Evolutionary conservation across 371 early-diverging fungal genomes (phyloP).

Genomic region (Circinella minor): DNA sequence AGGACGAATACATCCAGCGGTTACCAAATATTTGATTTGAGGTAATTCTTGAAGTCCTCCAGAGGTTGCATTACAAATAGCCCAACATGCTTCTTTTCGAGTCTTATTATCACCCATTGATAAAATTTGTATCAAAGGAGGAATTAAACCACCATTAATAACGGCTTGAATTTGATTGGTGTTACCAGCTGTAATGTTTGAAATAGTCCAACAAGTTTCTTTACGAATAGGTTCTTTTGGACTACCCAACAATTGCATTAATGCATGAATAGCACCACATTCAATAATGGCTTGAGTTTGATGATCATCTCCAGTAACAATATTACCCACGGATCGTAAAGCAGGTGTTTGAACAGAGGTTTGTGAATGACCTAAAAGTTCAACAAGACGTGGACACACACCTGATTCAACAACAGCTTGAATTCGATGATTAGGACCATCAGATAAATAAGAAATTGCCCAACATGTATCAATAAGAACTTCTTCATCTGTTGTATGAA

Average conservation of each 20-base stretch:
- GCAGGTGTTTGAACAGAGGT: constrained; percentile 96
- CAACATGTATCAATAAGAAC: constrained; percentile 98
- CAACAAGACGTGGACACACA: constrained; percentile 90
- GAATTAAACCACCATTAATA: constrained; percentile 93
- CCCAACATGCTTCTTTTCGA: constrained; percentile 88
- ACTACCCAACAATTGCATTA: constrained; percentile 78
- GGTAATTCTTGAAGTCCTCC: constrained; percentile 78
- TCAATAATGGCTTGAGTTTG: constrained; percentile 97
- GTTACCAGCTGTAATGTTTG: constrained; percentile 99
- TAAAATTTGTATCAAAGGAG: constrained; percentile 88
- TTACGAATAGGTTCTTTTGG: constrained; percentile 95
- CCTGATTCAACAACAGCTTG: constrained; percentile 95
- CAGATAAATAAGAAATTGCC: constrained; percentile 99
- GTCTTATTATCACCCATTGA: constrained; percentile 59
- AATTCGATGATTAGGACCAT: constrained; percentile 94
- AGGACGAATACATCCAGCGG: constrained; percentile 83
- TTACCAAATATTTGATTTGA: constrained; percentile 79
- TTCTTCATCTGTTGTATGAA: constrained; percentile 92
- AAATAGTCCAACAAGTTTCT: constrained; percentile 99
- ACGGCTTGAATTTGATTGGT: constrained; percentile 92
- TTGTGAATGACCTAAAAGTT: constrained; percentile 87
- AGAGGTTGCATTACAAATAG: constrained; percentile 91
- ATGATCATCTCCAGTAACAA: constrained; percentile 97
- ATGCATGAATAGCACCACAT: constrained; percentile 82
- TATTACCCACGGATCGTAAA: constrained; percentile 98